phyloP scores from a whole-genome alignment of 805 yeast genomes.

The Schizosaccharomyces cryophilus region DNA sequence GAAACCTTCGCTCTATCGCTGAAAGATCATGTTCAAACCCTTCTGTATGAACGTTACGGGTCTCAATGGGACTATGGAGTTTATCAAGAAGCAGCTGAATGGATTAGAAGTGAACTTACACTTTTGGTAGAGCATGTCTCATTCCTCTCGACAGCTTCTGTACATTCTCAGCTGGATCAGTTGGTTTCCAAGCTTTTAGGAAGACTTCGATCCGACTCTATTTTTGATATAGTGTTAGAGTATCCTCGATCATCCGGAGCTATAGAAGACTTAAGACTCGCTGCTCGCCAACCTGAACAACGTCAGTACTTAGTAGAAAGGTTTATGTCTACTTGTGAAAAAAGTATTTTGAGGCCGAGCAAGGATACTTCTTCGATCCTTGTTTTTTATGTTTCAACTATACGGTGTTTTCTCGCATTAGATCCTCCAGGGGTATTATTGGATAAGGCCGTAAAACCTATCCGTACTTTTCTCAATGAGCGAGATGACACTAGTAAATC shows the following conservation, averaged over 20 bases:
- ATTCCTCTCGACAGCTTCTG: background rate
- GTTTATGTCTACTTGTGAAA: constrained; percentile 17
- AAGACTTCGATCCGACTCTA: background rate
- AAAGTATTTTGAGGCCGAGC: constrained; percentile 47
- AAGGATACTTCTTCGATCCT: constrained; percentile 53
- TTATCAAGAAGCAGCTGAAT: background rate
- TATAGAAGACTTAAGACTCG: constrained; percentile 10
- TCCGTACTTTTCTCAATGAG: constrained; percentile 42
- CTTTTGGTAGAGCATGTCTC: background rate
- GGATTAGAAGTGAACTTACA: background rate
- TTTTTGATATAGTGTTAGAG: background rate
- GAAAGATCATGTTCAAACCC: background rate
- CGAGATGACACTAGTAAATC: constrained; percentile 48
- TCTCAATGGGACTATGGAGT: background rate
- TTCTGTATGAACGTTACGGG: background rate
- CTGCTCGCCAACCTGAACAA: constrained; percentile 24
- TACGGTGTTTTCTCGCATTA: constrained; percentile 43
- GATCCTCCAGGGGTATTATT: constrained; percentile 72
- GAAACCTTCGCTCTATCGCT: background rate
- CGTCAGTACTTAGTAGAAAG: constrained; percentile 26
- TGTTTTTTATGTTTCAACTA: constrained; percentile 41
- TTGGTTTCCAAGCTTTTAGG: background rate
- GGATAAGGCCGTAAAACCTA: constrained; percentile 55
- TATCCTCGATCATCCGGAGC: background rate
- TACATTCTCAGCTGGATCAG: background rate